Percentiles rank a stretch among this genome's conserved stretches.
Conservation (phyloP, 495 filamentous ascomycete genomes). For the Xanthoparmelia taractica region DNA sequence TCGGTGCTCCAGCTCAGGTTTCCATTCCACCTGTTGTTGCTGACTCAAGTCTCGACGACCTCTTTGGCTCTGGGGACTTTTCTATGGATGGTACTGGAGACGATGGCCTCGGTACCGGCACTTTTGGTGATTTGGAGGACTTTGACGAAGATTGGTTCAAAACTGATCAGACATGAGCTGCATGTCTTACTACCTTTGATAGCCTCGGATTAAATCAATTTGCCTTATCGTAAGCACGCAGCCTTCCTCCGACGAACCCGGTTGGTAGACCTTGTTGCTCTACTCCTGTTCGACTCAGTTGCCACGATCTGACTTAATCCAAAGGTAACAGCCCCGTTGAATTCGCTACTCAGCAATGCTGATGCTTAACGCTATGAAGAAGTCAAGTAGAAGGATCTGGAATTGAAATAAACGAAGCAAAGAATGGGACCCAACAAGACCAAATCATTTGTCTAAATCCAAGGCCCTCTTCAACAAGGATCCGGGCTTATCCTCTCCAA, state of each 20-base stretch:
- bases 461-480: too few relatives aligned
- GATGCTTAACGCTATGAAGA: too few relatives aligned
- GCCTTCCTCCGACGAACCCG: background rate
- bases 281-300: background rate
- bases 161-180: constrained; percentile 3
- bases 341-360: too few relatives aligned
- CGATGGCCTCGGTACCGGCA: constrained; percentile 13
- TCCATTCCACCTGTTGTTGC: constrained; percentile 23
- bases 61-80: constrained; percentile 30
- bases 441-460: too few relatives aligned
- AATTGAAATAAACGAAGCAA: too few relatives aligned
- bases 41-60: constrained; percentile 45
- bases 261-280: background rate
- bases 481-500: too few relatives aligned
- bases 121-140: constrained; percentile 17
- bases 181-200: background rate
- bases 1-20: background rate
- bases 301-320: too few relatives aligned
- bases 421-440: too few relatives aligned
- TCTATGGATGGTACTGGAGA: constrained; percentile 12
- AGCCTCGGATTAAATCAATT: background rate
- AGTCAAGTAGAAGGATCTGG: too few relatives aligned
- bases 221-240: background rate
- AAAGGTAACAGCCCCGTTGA: too few relatives aligned
- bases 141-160: constrained; percentile 23